These are phyloP conservation scores for Fusarium denticulatum DNA, from an alignment of 2,329 filamentous ascomycete genomes.

Conservation along the genomic window DNA sequence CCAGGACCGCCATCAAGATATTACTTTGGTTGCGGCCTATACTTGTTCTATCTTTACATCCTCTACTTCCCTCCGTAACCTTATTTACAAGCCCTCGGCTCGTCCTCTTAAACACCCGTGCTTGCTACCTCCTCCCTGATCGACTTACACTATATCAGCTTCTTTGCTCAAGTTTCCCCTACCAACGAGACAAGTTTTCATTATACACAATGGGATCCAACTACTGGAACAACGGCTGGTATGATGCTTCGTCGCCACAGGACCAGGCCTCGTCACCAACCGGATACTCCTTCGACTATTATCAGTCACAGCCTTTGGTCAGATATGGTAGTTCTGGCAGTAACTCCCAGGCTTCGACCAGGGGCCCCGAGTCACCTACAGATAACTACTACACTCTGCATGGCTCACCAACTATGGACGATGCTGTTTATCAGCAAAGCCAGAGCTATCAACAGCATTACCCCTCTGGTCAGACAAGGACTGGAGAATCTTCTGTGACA, in stretches of 20 bases:
- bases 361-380: constrained; percentile 42
- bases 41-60: constrained; percentile 17
- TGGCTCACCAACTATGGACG: constrained; percentile 11
- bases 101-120: constrained; percentile 27
- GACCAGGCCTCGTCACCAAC: constrained; percentile 33
- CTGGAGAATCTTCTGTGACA: constrained; percentile 6
- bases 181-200: background rate
- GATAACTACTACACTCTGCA: constrained; percentile 32
- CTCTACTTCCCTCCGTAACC: background rate
- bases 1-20: constrained; percentile 33
- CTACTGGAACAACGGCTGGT: constrained; percentile 21
- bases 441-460: constrained; percentile 21
- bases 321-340: constrained; percentile 46
- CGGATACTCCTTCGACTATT: constrained; percentile 27
- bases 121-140: constrained; percentile 1
- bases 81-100: constrained; percentile 11
- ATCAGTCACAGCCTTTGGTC: constrained; percentile 43
- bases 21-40: constrained; percentile 20
- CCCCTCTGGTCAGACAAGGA: background rate
- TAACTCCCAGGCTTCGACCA: constrained; percentile 41
- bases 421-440: constrained; percentile 23
- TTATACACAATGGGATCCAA: constrained; percentile 29
- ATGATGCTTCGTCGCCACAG: constrained; percentile 31
- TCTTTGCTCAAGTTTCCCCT: background rate
- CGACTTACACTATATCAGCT: background rate